Conservation (phyloP, 2,329 filamentous ascomycete genomes). For the Fusarium equiseti region DNA sequence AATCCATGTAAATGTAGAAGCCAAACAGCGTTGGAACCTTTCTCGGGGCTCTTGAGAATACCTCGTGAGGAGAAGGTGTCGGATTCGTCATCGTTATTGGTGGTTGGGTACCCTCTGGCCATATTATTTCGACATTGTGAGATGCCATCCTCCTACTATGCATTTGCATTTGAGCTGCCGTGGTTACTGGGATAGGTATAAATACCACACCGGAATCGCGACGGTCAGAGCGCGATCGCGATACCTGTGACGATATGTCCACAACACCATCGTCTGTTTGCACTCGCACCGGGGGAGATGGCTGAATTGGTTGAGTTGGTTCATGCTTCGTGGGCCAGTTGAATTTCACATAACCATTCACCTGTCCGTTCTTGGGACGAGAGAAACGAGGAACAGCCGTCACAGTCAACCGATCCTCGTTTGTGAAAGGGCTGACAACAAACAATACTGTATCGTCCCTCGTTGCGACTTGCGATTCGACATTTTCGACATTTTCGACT, state of each 20-base stretch:
- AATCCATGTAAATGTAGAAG: conserved; percentile 50
- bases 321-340: conserved; percentile 49
- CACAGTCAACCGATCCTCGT: conserved; percentile 47
- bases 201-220: conserved; percentile 21
- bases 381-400: conserved; percentile 42
- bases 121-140: conserved; percentile 11
- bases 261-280: conserved; percentile 29
- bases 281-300: conserved; percentile 15
- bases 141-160: conserved; percentile 19
- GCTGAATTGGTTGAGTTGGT: conserved; percentile 33
- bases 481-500: conserved; percentile 10
- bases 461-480: conserved; percentile 19
- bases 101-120: conserved; percentile 16
- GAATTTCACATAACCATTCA: conserved; percentile 57
- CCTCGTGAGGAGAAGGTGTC: conserved; percentile 21
- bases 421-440: conserved; percentile 52
- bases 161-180: neutral
- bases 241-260: conserved; percentile 29
- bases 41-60: conserved; percentile 29
- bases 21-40: conserved; percentile 50
- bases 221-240: conserved; percentile 5
- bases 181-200: conserved; percentile 20
- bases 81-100: conserved; percentile 17
- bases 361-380: conserved; percentile 51
- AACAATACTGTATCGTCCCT: conserved; percentile 10